phyloP scores from a whole-genome alignment of 2,329 filamentous ascomycete genomes.

The Colletotrichum agaves region DNA sequence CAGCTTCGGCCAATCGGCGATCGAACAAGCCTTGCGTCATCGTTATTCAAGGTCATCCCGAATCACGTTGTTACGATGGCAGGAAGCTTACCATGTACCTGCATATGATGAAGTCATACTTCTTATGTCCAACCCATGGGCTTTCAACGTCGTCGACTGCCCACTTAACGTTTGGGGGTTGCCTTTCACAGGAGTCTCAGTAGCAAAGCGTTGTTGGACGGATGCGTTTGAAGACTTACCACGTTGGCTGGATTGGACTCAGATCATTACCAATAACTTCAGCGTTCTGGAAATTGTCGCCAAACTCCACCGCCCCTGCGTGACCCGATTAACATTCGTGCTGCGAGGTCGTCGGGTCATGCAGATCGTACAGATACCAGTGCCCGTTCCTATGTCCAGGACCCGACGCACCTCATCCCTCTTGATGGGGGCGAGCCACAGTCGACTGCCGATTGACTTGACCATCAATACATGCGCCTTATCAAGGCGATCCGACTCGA shows the following conservation, averaged over 20 bases:
- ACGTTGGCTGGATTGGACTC: conserved; percentile 16
- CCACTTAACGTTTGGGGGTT: conserved; percentile 42
- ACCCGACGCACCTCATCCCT: neutral
- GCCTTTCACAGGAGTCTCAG: neutral
- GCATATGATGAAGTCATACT: conserved; percentile 4
- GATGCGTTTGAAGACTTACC: neutral
- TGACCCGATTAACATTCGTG: too few relatives aligned
- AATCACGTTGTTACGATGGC: too few relatives aligned
- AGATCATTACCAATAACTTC: conserved; percentile 25
- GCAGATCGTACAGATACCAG: neutral
- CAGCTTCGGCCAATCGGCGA: conserved; percentile 40
- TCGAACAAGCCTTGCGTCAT: conserved; percentile 37
- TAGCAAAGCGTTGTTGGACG: too few relatives aligned
- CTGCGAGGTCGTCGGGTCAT: too few relatives aligned
- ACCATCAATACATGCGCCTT: conserved; percentile 55
- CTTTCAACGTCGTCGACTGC: conserved; percentile 42
- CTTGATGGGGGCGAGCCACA: conserved; percentile 54
- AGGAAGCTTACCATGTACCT: conserved; percentile 43
- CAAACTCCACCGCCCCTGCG: conserved; percentile 1
- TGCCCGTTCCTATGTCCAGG: conserved; percentile 1
- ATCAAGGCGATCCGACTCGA: conserved; percentile 38
- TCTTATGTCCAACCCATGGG: neutral
- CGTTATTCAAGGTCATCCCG: too few relatives aligned
- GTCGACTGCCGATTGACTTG: conserved; percentile 46
- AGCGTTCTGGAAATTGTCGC: neutral